These are phyloP conservation scores for Corymbia calophylla DNA, from an alignment of 441 rosid species.

Conservation along the genomic window DNA sequence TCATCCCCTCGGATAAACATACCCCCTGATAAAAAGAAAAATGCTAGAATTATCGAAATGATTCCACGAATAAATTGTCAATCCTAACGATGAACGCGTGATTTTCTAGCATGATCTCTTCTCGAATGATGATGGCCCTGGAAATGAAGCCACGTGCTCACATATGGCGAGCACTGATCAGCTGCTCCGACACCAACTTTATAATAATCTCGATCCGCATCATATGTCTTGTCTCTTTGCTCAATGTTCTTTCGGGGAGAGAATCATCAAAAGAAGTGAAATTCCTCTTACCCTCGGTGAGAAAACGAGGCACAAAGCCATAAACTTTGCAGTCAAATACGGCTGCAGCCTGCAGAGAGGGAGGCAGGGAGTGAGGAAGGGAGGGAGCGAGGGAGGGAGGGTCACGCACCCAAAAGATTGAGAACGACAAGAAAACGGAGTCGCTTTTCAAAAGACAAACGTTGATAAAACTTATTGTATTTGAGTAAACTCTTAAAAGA, in stretches of 20 bases:
- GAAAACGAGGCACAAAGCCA: not conserved
- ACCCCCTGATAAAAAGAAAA: not conserved
- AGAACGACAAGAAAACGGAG: not conserved
- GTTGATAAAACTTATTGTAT: not conserved
- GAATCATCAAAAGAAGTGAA: not conserved
- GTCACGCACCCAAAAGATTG: too few species aligned
- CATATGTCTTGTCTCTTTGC: not conserved
- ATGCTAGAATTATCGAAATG: not conserved
- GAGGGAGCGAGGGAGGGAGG: not conserved
- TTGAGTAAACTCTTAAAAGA: too few species aligned
- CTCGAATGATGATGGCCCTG: not conserved
- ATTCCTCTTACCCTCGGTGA: not conserved
- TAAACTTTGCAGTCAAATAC: not conserved
- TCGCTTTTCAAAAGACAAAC: not conserved
- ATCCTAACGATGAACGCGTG: not conserved
- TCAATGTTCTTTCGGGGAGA: not conserved
- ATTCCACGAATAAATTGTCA: not conserved
- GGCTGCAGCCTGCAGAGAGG: not conserved
- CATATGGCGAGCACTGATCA: not conserved
- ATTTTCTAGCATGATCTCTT: not conserved
- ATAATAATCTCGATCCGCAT: not conserved
- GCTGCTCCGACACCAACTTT: not conserved
- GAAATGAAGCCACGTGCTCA: not conserved
- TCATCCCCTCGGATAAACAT: not conserved
- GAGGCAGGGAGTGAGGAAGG: not conserved